These are phyloP conservation scores for Coffea eugenioides DNA, from an alignment of 257 asterid species.

Conservation along the genomic window DNA sequence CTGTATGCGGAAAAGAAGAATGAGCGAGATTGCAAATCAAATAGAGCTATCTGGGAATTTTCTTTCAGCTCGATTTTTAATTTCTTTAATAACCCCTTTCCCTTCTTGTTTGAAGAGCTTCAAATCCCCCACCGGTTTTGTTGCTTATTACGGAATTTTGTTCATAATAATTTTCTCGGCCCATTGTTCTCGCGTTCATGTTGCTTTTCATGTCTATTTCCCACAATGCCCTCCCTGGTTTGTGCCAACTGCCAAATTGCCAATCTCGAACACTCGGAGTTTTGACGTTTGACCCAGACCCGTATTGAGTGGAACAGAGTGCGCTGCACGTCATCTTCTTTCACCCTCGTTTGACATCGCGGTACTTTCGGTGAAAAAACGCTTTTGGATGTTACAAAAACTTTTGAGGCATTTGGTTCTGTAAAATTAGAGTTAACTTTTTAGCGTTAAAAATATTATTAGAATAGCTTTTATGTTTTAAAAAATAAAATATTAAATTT, in stretches of 20 bases:
- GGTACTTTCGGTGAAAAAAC: no score
- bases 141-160: neutral
- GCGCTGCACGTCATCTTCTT: neutral
- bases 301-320: neutral
- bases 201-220: neutral
- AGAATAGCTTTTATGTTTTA: no score
- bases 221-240: slow-evolving; percentile 16
- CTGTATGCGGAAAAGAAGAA: neutral
- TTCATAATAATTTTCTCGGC: neutral
- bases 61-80: no score
- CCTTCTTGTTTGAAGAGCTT: neutral
- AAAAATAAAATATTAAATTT: no score
- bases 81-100: neutral
- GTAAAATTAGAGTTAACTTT: no score
- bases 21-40: neutral
- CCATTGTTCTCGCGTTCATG: neutral
- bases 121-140: neutral
- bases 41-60: neutral
- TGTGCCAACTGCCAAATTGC: neutral
- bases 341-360: no score
- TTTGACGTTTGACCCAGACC: slow-evolving; percentile 9
- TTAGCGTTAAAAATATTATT: no score
- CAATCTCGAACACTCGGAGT: neutral
- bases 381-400: no score
- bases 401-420: no score